Percentiles rank a stretch among this genome's conserved stretches.
Evolutionary conservation across 1,284 basidiomycete genomes (phyloP).

Genomic region (Vanrija sp.): DNA sequence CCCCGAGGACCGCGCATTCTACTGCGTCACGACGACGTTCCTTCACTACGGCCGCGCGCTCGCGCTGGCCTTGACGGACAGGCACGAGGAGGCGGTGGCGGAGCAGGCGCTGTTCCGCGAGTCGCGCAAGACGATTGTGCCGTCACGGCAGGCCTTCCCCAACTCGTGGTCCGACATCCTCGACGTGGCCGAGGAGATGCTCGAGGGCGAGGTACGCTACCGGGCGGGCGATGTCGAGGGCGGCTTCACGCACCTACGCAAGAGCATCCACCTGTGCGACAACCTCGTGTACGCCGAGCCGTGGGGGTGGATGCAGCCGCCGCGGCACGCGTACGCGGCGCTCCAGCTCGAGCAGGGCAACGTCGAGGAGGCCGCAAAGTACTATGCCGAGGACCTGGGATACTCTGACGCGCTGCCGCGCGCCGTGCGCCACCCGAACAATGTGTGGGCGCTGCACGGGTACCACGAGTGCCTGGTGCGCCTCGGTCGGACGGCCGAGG

Average conservation of each 20-base stretch:
- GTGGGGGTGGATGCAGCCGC: conserved; percentile 44
- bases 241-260: conserved; percentile 32
- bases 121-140: conserved; percentile 16
- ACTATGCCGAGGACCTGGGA: conserved; percentile 41
- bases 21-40: conserved; percentile 30
- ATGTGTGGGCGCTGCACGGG: conserved; percentile 44
- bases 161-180: conserved; percentile 32
- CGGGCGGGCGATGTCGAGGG: conserved; percentile 26
- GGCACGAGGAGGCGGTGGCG: conserved; percentile 15
- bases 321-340: conserved; percentile 42
- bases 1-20: conserved; percentile 25
- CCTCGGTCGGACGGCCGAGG: conserved; percentile 30
- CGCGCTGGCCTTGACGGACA: conserved; percentile 26
- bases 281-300: conserved; percentile 40
- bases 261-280: conserved; percentile 32
- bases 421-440: conserved; percentile 41
- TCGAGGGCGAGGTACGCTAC: conserved; percentile 41
- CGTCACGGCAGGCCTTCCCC: conserved; percentile 29
- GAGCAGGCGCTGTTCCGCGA: conserved; percentile 24
- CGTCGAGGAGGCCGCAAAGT: conserved; percentile 28
- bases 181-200: conserved; percentile 35
- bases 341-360: conserved; percentile 37
- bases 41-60: conserved; percentile 36
- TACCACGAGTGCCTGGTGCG: conserved; percentile 39
- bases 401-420: conserved; percentile 29